Evolutionary conservation across 108 stramenopile genomes (phyloP).

Genomic region (Poteriospumella lacustris): DNA sequence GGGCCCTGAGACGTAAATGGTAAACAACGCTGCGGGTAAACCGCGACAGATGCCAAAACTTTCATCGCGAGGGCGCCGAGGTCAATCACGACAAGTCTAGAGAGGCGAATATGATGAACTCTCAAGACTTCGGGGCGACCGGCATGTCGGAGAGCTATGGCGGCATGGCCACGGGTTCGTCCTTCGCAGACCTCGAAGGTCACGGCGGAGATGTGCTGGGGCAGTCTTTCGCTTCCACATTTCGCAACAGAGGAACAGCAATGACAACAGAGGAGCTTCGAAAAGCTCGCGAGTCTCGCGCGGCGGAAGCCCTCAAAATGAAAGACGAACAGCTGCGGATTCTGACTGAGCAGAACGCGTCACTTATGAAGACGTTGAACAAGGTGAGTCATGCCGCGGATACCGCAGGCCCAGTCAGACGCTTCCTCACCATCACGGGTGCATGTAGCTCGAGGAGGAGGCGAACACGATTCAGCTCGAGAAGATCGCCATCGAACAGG

Average conservation of each 20-base stretch:
- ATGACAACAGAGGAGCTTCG: slow-evolving; percentile 39
- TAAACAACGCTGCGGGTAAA: too few species aligned
- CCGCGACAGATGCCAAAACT: too few species aligned
- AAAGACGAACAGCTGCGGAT: slow-evolving; percentile 73
- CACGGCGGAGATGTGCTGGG: too few species aligned
- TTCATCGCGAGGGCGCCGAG: too few species aligned
- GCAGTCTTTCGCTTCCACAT: not conserved
- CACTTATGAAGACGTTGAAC: slow-evolving; percentile 60
- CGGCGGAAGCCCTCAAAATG: slow-evolving; percentile 64
- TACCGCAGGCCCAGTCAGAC: too few species aligned
- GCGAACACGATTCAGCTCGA: slow-evolving; percentile 33
- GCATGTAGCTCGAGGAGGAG: slow-evolving; percentile 46
- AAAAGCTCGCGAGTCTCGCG: slow-evolving; percentile 53
- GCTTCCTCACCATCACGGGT: not conserved
- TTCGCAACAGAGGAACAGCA: not conserved
- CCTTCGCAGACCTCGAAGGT: too few species aligned
- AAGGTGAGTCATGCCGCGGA: not conserved
- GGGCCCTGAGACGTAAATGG: too few species aligned
- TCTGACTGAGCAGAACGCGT: slow-evolving; percentile 64
- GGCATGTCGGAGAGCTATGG: too few species aligned
- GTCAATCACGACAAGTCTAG: too few species aligned
- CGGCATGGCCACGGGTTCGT: too few species aligned
- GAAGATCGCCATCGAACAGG: slow-evolving; percentile 57
- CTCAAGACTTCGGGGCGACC: too few species aligned
- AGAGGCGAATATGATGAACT: too few species aligned